Evolutionary conservation across 306 rosid genomes (phyloP), one percentile per base, ranked within the genome.

Genomic region (Abrus precatorius): DNA sequence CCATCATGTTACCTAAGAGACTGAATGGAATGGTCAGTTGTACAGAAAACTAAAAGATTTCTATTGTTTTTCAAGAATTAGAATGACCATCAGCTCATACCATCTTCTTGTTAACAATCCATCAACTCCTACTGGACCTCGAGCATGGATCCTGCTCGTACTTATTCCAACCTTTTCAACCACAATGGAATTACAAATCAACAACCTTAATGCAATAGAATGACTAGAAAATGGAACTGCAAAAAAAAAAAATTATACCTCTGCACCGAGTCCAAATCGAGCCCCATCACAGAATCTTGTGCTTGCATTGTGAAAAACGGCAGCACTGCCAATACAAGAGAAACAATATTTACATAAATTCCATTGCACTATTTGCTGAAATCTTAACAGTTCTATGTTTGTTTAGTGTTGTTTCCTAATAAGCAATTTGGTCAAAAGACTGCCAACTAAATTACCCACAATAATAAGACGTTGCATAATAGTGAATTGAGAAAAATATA

Each of bases 121-220:
- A 81, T 93, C 99, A 44, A 95, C 98, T 92, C 99, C 99, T 13
- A 95, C 99, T 0, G 99, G 99, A 75, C 99, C 99, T 32, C 98
- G 92, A 41, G 99, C 98, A 75, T 95, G 99, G 83, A 95, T 93
- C 59, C 99, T 86, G 86, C 99, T 88, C 70, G 99, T 95, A 88
- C 99, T 95, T 82, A 92, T 90, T 55, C 99, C 99, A 45, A 95
- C 99, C 99, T 95, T 78, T 72, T n/a, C n/a, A 63, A 41, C 57
- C 28, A 48, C 86, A 34, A 9, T 7, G 49, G 1, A 55, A 43
- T 57, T 49, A 32, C 72, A 61, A 47, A 38, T 73, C 33, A 55
- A 43, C 69, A 69, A 83, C 30, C 57, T 74, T 33, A 73, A 67
- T 20, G 52, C 34, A 48, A 44, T 43, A 20, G 32, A 54, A 36